A percentile compares a stretch with the other conserved stretches of the same genome.
These are phyloP conservation scores for Cercospora berteroae DNA, from an alignment of 2,329 filamentous ascomycete species.

Conservation along the genomic window DNA sequence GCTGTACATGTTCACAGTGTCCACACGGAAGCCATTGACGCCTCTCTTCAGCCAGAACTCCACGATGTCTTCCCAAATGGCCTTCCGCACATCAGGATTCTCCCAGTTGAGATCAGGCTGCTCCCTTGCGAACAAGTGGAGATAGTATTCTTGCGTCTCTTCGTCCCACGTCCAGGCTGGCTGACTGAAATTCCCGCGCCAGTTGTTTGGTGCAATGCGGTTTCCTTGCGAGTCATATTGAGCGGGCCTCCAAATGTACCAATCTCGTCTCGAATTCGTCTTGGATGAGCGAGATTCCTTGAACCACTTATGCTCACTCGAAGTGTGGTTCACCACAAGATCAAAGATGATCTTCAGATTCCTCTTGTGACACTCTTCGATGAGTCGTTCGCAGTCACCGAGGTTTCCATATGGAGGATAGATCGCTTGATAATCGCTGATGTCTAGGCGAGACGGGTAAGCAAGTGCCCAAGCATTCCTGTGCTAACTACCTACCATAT, in stretches of 20 bases:
- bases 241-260: constrained; percentile 64
- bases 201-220: constrained; percentile 58
- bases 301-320: constrained; percentile 57
- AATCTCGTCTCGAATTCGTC: constrained; percentile 55
- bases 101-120: constrained; percentile 52
- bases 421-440: constrained; percentile 9
- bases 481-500: constrained; percentile 38
- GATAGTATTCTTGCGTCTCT: constrained; percentile 47
- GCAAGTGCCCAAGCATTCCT: not conserved
- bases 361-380: constrained; percentile 43
- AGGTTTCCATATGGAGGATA: constrained; percentile 27
- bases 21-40: constrained; percentile 47
- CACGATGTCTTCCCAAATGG: constrained; percentile 45
- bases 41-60: constrained; percentile 47
- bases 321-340: constrained; percentile 35
- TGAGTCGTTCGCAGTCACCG: constrained; percentile 47
- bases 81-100: constrained; percentile 43
- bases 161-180: constrained; percentile 48
- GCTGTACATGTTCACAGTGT: constrained; percentile 49
- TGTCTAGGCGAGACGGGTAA: not conserved
- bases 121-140: constrained; percentile 47
- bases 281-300: constrained; percentile 52
- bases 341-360: constrained; percentile 51
- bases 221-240: constrained; percentile 54
- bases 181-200: constrained; percentile 39